Evolutionary conservation across 306 rosid species (phyloP).

Genomic region (Begonia loranthoides): DNA sequence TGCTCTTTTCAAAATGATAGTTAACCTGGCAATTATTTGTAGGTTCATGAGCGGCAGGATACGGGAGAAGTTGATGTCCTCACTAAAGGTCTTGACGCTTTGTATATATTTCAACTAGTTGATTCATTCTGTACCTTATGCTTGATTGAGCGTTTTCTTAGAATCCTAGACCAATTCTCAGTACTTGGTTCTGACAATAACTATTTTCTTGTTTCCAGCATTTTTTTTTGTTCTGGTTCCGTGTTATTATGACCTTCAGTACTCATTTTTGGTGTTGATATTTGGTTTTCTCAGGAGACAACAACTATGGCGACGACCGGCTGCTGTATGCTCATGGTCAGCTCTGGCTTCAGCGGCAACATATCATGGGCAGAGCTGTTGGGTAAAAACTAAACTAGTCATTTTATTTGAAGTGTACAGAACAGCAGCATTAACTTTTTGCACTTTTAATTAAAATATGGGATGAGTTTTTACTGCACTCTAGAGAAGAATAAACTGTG

Average conservation of each 20-base stretch:
- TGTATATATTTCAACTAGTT: background rate
- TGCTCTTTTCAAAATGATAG: no score
- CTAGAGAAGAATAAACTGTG: no score
- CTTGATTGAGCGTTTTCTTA: background rate
- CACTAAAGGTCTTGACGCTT: conserved; percentile 54
- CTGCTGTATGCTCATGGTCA: conserved; percentile 88
- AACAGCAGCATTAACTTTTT: background rate
- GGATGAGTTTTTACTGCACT: no score
- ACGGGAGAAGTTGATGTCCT: conserved; percentile 86
- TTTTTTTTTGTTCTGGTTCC: background rate
- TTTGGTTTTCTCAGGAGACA: conserved; percentile 53
- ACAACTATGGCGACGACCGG: conserved; percentile 81
- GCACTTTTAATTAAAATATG: background rate
- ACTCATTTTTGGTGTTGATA: background rate
- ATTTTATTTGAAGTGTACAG: background rate
- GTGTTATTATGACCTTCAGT: background rate
- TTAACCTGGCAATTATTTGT: conserved; percentile 17
- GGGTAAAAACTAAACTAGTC: conserved; percentile 32
- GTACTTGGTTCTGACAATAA: conserved; percentile 2
- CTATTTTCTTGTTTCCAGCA: conserved; percentile 1
- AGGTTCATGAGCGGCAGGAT: conserved; percentile 80
- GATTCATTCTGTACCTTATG: background rate
- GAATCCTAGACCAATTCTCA: no score
- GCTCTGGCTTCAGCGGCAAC: conserved; percentile 84
- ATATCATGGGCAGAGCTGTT: conserved; percentile 92